A percentile compares a stretch with the other conserved stretches of the same genome.
These are phyloP conservation scores for Gloeopeniophorella convolvens DNA, from an alignment of 768 basidiomycete genomes.

Conservation along the genomic window DNA sequence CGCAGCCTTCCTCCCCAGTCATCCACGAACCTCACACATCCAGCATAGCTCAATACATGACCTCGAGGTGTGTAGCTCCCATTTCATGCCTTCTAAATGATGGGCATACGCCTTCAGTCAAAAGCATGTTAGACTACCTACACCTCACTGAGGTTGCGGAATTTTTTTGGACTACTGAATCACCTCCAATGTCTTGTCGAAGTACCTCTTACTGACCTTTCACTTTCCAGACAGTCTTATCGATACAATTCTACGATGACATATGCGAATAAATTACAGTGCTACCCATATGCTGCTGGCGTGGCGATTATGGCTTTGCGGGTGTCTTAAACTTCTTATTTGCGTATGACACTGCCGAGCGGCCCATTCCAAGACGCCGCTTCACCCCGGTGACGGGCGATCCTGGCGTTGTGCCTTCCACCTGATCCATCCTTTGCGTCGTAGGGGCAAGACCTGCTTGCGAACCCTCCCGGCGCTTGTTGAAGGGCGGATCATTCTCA, in stretches of 20 bases:
- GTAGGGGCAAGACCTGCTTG: not conserved
- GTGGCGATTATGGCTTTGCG: not conserved
- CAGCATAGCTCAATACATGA: too few relatives aligned
- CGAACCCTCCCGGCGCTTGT: not conserved
- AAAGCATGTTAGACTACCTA: conserved; percentile 52
- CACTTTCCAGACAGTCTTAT: not conserved
- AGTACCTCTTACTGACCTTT: not conserved
- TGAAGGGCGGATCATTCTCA: too few relatives aligned
- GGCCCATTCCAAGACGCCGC: conserved; percentile 59
- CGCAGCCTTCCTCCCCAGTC: too few relatives aligned
- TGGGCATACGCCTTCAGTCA: conserved; percentile 1
- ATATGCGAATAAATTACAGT: not conserved
- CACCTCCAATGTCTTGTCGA: not conserved
- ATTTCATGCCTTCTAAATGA: too few relatives aligned
- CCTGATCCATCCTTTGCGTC: not conserved
- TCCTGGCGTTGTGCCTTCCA: not conserved
- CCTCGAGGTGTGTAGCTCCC: too few relatives aligned
- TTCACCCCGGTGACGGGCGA: conserved; percentile 33
- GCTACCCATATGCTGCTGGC: not conserved
- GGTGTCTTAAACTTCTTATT: conserved; percentile 72
- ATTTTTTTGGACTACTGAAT: conserved; percentile 22
- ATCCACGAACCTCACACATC: too few relatives aligned
- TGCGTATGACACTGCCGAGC: conserved; percentile 41
- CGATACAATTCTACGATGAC: not conserved
- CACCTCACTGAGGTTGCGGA: conserved; percentile 37